Evolutionary conservation across 1,284 basidiomycete genomes (phyloP).

Genomic region (Tylopilus sp.): DNA sequence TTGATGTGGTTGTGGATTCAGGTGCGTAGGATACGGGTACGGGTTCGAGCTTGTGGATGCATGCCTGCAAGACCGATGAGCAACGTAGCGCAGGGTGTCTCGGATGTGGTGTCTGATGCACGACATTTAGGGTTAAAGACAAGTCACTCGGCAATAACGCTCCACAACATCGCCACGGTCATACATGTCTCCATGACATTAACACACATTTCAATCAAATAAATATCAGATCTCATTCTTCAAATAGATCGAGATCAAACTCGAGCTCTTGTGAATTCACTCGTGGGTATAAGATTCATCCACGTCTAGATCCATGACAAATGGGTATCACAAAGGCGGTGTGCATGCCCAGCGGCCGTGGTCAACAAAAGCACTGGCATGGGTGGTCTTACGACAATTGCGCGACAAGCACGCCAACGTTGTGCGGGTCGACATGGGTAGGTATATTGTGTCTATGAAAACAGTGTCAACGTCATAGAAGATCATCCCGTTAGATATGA

Average conservation of each 20-base stretch:
- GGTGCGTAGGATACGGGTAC: conserved; percentile 55
- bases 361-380: neutral
- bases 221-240: neutral
- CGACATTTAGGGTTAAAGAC: conserved; percentile 11
- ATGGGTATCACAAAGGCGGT: conserved; percentile 1
- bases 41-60: conserved; percentile 36
- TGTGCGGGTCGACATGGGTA: conserved; percentile 71
- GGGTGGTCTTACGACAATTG: conserved; percentile 47
- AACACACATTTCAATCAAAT: too few relatives aligned
- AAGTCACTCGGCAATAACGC: neutral
- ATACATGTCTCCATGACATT: neutral
- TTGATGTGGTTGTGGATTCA: conserved; percentile 62
- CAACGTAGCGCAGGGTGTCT: conserved; percentile 4
- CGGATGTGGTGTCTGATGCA: conserved; percentile 15
- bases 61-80: conserved; percentile 16
- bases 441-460: conserved; percentile 25
- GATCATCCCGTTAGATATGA: neutral
- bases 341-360: neutral
- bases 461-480: neutral
- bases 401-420: conserved; percentile 85
- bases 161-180: neutral
- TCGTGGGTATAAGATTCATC: neutral
- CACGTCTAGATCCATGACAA: neutral
- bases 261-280: neutral
- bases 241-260: neutral